Conservation (phyloP, 1,284 basidiomycete species). For the Exobasidium rhododendri region DNA sequence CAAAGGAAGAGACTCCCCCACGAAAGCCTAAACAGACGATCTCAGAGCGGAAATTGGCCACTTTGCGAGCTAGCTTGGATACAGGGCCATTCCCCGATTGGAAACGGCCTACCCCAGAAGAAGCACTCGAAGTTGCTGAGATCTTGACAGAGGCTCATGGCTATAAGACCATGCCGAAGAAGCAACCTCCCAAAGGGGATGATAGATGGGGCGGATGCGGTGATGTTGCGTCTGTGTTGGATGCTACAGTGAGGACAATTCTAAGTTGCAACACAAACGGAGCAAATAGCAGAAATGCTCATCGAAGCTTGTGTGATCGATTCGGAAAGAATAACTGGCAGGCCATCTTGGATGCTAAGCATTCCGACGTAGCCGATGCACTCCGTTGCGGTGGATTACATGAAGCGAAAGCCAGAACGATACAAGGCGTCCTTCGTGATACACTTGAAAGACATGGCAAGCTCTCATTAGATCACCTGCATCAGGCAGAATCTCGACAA, state of each 20-base stretch:
- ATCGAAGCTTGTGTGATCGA: slow-evolving; percentile 61
- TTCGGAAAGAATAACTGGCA: slow-evolving; percentile 67
- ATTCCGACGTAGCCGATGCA: slow-evolving; percentile 62
- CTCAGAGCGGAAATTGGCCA: slow-evolving; percentile 32
- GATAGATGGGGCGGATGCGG: slow-evolving; percentile 36
- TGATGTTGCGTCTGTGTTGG: slow-evolving; percentile 59
- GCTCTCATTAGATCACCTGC: slow-evolving; percentile 57
- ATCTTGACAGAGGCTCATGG: slow-evolving; percentile 42
- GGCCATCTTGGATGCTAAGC: slow-evolving; percentile 62
- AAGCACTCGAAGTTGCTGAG: slow-evolving; percentile 40
- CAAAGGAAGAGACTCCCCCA: background rate
- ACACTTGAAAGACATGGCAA: slow-evolving; percentile 29
- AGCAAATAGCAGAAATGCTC: slow-evolving; percentile 66
- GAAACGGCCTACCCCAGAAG: slow-evolving; percentile 30
- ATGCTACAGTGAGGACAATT: slow-evolving; percentile 69
- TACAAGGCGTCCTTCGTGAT: slow-evolving; percentile 50
- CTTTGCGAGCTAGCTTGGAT: slow-evolving; percentile 28
- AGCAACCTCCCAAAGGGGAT: slow-evolving; percentile 22
- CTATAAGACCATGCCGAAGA: slow-evolving; percentile 32
- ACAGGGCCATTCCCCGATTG: slow-evolving; percentile 36
- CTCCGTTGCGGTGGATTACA: slow-evolving; percentile 71
- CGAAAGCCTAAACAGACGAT: slow-evolving; percentile 8
- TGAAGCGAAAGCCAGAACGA: slow-evolving; percentile 69
- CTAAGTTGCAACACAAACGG: slow-evolving; percentile 71
- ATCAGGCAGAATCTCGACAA: slow-evolving; percentile 60